phyloP scores from a whole-genome alignment of 345 rosid species.

The Corchorus capsularis region DNA sequence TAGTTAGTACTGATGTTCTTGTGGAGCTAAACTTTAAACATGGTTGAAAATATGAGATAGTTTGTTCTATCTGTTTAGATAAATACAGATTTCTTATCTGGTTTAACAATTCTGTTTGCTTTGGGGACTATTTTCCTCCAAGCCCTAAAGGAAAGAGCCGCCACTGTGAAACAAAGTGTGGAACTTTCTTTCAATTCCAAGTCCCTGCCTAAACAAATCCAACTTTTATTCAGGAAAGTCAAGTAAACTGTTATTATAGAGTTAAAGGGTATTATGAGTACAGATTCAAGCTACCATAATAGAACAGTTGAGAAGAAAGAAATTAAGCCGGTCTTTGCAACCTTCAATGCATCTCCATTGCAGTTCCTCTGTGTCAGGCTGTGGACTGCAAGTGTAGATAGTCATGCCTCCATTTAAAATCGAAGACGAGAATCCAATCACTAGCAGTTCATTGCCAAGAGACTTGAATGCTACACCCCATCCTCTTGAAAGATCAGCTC shows the following conservation, averaged over 20 bases:
- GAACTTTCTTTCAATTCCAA: no score
- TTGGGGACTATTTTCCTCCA: no score
- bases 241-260: neutral
- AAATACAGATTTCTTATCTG: no score
- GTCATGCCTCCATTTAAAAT: constrained; percentile 53
- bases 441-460: constrained; percentile 73
- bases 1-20: no score
- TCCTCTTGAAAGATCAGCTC: constrained; percentile 68
- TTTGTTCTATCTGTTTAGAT: no score
- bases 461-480: constrained; percentile 98
- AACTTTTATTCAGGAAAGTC: neutral
- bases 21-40: no score
- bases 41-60: no score
- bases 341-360: constrained; percentile 68
- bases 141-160: no score
- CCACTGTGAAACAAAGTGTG: no score
- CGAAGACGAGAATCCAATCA: constrained; percentile 66
- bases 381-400: constrained; percentile 71
- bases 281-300: constrained; percentile 65
- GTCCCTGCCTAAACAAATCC: neutral
- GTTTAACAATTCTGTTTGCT: no score
- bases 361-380: constrained; percentile 36
- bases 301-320: constrained; percentile 78
- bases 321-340: constrained; percentile 53
- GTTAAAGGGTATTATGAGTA: no score